Base-by-base conservation (phyloP, 2,329 filamentous ascomycete genomes). In the Didymella keratinophila region DNA sequence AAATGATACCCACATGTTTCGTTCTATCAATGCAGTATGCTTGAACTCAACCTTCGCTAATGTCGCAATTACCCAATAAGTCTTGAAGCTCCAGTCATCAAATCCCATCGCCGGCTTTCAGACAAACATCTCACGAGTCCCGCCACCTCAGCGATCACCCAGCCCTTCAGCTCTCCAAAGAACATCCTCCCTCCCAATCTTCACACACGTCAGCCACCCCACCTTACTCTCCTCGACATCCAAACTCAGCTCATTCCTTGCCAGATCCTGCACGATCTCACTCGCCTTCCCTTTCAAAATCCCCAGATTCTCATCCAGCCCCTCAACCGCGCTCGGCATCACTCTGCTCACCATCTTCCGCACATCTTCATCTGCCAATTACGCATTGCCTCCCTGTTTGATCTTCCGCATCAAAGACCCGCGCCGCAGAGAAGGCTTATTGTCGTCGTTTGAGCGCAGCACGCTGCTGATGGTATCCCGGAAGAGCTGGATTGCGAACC, bases 181-280 rank as follows among this genome's bases (percentile, higher is more conserved):
- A 11, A 73, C 56, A 51, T 78, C 72, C 25, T 53, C 59, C n/a
- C 32, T 25, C 21, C 42, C 36, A 1, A 77, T 62, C 48, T 73
- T 67, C 7, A 65, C 60, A 56, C 75, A 79, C 21, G 72, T 78
- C 54, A 78, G 53, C 61, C 74, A 79, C 4, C 63, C 60, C n/a
- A 78, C 64, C 14, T 49, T 56, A 16, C 10, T 37, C 36, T 20
- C 36, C 36, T 39, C 36, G 9, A 11, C 36, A 39, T 20, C 36
- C 36, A 20, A 8, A 39, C 7, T 37, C n/a, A 11, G 8, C 16
- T 20, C 36, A 20, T 39, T 11, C 18, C 36, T 39, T 18, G 18
- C 18, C 9, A 20, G 2, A 20, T 20, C 36, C 18, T 39, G n/a
- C 8, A 20, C 36, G 8, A 39, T 39, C 32, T 36, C 36, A 20